Conservation (phyloP, 192 early-diverging fungal species). For the Chytriomyces hyalinus region DNA sequence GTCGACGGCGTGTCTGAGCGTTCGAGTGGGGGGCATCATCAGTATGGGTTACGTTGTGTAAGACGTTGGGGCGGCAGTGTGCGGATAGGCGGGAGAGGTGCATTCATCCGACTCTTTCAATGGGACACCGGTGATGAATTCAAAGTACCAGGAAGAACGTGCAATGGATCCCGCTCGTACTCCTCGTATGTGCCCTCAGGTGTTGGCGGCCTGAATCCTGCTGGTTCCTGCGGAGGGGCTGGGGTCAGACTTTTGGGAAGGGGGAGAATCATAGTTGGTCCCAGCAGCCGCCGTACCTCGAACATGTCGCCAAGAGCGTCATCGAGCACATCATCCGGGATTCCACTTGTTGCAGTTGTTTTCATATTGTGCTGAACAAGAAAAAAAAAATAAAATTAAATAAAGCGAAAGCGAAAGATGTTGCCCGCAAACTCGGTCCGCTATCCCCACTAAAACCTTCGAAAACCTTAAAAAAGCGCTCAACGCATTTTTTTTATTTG, state of each 20-base stretch:
- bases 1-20: background rate
- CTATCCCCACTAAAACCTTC: no score
- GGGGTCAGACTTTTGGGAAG: no score
- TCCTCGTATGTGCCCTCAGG: slow-evolving; percentile 29
- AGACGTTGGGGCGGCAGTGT: no score
- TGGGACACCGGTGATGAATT: background rate
- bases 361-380: no score
- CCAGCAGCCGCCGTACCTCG: background rate
- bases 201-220: slow-evolving; percentile 43
- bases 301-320: background rate
- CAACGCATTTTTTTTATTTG: no score
- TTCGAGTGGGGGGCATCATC: slow-evolving; percentile 15
- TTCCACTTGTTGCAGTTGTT: background rate
- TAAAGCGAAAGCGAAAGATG: no score
- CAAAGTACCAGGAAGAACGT: slow-evolving; percentile 11
- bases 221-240: slow-evolving; percentile 27
- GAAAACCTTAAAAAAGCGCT: no score
- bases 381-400: no score
- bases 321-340: background rate
- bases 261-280: no score
- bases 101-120: no score
- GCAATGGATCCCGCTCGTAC: slow-evolving; percentile 2
- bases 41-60: background rate
- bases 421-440: no score
- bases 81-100: no score